Evolutionary conservation across 1,284 basidiomycete species (phyloP).

Genomic region (Rhodotorula sp.): DNA sequence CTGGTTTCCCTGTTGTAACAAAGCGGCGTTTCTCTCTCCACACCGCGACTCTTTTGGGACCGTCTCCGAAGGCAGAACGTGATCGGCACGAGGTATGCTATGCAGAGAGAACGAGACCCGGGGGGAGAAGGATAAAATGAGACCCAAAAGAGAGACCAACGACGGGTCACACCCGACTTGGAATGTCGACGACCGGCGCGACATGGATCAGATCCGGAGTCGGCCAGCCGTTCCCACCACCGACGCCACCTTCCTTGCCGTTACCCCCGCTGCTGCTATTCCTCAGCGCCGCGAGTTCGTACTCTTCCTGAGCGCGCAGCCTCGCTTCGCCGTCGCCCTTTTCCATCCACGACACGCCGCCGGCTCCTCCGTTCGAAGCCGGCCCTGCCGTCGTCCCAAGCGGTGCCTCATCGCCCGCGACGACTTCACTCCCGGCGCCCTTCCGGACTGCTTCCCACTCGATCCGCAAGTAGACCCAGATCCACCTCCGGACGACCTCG

Average conservation of each 20-base stretch:
- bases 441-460: conserved; percentile 87
- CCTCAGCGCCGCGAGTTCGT: conserved; percentile 6
- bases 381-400: neutral
- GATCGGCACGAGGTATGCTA: neutral
- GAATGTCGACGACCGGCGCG: neutral
- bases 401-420: neutral
- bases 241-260: neutral
- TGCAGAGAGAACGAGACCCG: neutral
- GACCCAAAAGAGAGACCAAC: neutral
- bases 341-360: conserved; percentile 21
- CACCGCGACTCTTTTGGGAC: neutral
- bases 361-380: neutral
- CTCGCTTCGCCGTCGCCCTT: conserved; percentile 28
- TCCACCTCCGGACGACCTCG: conserved; percentile 84
- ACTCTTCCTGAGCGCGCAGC: conserved; percentile 28
- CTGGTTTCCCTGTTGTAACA: neutral
- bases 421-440: conserved; percentile 42
- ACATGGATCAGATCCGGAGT: neutral
- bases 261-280: neutral
- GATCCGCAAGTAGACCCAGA: conserved; percentile 94
- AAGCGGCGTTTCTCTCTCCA: neutral
- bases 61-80: neutral
- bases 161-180: neutral
- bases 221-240: neutral
- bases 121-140: neutral